Base-by-base conservation (phyloP, 805 yeast genomes). In the Wickerhamiella spandovensis region DNA sequence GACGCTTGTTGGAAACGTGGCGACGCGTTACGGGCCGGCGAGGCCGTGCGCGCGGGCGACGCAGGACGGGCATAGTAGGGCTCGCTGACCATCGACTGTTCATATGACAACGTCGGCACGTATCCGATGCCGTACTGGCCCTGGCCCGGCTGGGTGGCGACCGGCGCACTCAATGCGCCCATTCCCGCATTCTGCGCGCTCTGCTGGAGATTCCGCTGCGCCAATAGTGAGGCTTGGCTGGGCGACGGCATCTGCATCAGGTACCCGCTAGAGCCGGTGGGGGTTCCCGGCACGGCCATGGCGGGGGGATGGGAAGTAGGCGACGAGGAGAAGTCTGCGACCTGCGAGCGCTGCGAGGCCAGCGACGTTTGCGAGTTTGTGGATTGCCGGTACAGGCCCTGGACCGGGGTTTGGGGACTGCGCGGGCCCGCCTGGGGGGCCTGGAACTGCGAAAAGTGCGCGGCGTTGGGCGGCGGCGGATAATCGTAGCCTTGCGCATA, bases 61-160 rank as follows among this genome's bases (percentile, higher is more conserved):
- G 23, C 37, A 6, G 46, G 46, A n/a, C 46, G 46, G 4, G 46
- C 46, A 44, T 44, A 28, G 23, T 44, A 44, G 5, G 46, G 46
- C 9, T 44, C 46, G n/a, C 46, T 44, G 21, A 44, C 35, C 38
- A 44, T 25, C 22, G 38, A n/a, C 38, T 44, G 46, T 7, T 44
- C 46, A 21, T 44, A 44, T 2, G 37, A 9, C 7, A 44, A 38
- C 7, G 23, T n/a, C n/a, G 46, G 46, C 3, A 44, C 46, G 10
- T 25, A 18, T 5, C 46, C 46, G 7, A 44, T 13, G 32, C 21
- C 20, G 21, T 23, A 13, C 32, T 23, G 30, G 20, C 25, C n/a
- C 24, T 39, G 43, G 9, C 20, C 20, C 2, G 39, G 20, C 9
- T 7, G 39, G 7, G 41, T 6, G 4, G 12, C 21, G 21, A n/a